Conservation (phyloP, 805 yeast genomes). For the Candida jianshihensis region DNA sequence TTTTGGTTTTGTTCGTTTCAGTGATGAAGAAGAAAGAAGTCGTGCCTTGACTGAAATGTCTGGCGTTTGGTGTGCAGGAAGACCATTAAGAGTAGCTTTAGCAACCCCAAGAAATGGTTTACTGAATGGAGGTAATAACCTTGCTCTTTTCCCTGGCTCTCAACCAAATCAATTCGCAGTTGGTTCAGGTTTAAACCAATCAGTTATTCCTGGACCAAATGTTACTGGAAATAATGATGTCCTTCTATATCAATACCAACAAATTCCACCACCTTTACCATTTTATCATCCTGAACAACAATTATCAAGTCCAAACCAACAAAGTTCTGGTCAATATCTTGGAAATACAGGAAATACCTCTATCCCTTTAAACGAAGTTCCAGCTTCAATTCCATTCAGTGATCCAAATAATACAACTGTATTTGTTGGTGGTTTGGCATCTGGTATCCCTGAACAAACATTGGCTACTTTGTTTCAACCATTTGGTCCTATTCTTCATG, state of each 20-base stretch:
- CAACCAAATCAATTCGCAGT: constrained; percentile 6
- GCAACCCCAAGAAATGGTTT: constrained; percentile 62
- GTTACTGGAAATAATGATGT: constrained; percentile 10
- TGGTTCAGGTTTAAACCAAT: constrained; percentile 12
- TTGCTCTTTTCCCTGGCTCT: constrained; percentile 3
- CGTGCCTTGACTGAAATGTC: constrained; percentile 69
- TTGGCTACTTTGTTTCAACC: constrained; percentile 58
- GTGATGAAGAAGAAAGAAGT: constrained; percentile 61
- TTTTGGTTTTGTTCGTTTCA: constrained; percentile 75
- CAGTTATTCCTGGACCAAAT: neutral
- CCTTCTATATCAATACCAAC: constrained; percentile 18
- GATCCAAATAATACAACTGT: constrained; percentile 71
- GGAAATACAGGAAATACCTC: neutral
- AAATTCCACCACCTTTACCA: constrained; percentile 13
- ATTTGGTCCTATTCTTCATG: constrained; percentile 62
- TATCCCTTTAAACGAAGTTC: neutral
- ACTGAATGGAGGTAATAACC: constrained; percentile 1
- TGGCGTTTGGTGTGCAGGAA: constrained; percentile 74
- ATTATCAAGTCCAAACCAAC: constrained; percentile 1
- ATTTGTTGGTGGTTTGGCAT: constrained; percentile 70
- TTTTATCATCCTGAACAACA: constrained; percentile 15
- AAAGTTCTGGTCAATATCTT: constrained; percentile 1
- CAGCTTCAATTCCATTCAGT: constrained; percentile 24
- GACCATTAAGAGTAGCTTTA: constrained; percentile 68
- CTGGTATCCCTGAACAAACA: constrained; percentile 55